Evolutionary conservation across 257 asterid genomes (phyloP), one percentile per base, ranked within the genome.

Genomic region (Primulina huaijiensis): DNA sequence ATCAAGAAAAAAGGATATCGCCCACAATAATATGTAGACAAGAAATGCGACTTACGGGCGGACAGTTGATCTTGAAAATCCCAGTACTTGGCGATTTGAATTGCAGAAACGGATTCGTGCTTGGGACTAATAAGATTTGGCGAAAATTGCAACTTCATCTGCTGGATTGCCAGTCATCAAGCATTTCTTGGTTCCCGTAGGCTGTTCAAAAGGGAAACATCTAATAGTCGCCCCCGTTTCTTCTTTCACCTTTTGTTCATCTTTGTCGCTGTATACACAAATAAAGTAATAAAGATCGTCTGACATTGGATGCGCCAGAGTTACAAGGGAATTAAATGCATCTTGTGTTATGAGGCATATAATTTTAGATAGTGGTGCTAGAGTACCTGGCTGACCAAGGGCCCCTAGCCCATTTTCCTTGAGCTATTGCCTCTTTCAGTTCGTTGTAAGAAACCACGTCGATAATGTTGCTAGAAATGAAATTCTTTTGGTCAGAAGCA

Each of bases 391-490:
- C 98, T 60, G 97, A 88, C 98, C 98, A 95, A 75, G 99, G 98
- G 58, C 98, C 99, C 78, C 99, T 85, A 19, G 98, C 99, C 98
- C 99, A 95, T 81, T 88, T 95, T 63, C 98, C 99, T 76, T 85
- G 80, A 67, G 89, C 85, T 74, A 95, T 88, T 64, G 89, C 99
- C 72, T 92, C 97, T 84, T 89, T 89, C 59, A 95, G 96, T 84
- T 95, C 99, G 38, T 76, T 43, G 60, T 94, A 94, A 16, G 98
- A 88, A 75, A 77, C 73, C 62, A 94, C 95, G n/a, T 89, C 99
- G 75, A 88, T 88, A 56, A 95, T 95, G 85, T 95, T 91, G 72
- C 99, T 94, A 50, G 69, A 81, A 71, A 76, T 53, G 65, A 37
- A 23, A 53, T 27, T 60, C 60, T 6, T 4, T 35, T 50, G 19